Base-by-base conservation (phyloP, 2,329 filamentous ascomycete genomes). In the Ophiocordyceps sinensis region DNA sequence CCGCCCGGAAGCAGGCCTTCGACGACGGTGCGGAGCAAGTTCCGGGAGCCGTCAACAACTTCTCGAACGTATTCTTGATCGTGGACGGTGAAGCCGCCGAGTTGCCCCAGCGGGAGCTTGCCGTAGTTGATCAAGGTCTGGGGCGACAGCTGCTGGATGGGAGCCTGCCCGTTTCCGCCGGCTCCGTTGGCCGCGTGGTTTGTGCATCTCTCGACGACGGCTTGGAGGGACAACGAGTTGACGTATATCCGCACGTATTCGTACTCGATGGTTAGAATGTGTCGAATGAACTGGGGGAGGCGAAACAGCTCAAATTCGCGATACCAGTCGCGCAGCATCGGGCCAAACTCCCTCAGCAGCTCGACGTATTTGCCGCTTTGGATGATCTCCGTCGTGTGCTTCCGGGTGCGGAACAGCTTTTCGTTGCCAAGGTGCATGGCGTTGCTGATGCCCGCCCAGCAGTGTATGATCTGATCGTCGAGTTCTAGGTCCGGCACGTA, bases 181-280 rank as follows among this genome's bases (percentile, higher is more conserved):
- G 57, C 56, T n/a, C 60, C 62, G 43, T 67, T 66, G 11, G 64
- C 65, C 17, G 79, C 78, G 47, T 88, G 82, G 45, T 74, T 87
- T 7, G 86, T 89, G 62, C 85, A 94, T 45, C 88, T 77, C 61
- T 95, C 89, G 6, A 96, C 86, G 4, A 96, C 87, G 19, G 91
- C 91, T 62, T 98, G 91, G 2, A 98, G 67, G 2, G 88, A 88
- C 2, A 98, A 70, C 1, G 88, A 94, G 59, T 96, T 95, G 64
- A 95, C 75, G 56, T 96, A 96, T 39, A 95, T 83, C 53, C 89
- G 77, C 23, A 89, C 86, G 56, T 95, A 95, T 54, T 96, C 86
- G 54, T 91, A 95, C 64, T 98, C 91, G 49, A 96, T 95, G 8
- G 78, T 82, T 28, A 98, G 68, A 44, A 96, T 88, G 56, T 87